Conservation (phyloP, 202 grass and related monocot species). For the Hordeum pubiflorum region DNA sequence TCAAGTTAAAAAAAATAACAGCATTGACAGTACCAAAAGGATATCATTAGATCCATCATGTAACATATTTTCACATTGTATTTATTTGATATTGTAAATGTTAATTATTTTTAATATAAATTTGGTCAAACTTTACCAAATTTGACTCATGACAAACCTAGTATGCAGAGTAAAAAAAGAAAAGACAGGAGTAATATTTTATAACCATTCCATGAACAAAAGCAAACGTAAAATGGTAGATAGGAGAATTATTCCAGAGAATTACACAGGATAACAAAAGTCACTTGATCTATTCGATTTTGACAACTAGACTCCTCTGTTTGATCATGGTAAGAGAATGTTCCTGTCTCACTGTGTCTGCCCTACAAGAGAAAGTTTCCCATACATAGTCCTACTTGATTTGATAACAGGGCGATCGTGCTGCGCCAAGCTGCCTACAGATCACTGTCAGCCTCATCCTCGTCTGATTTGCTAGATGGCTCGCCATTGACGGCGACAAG, state of each 20-base stretch:
- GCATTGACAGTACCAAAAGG: neutral
- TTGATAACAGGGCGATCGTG: neutral
- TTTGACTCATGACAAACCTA: neutral
- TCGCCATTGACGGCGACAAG: slow-evolving; percentile 87
- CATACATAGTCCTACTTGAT: slow-evolving; percentile 4
- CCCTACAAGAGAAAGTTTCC: neutral
- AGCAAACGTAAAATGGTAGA: neutral
- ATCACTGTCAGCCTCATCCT: slow-evolving; percentile 22
- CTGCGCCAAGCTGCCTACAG: slow-evolving; percentile 37
- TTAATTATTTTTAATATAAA: neutral
- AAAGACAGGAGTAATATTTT: neutral
- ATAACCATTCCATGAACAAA: neutral
- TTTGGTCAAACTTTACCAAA: neutral
- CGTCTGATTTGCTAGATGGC: slow-evolving; percentile 35
- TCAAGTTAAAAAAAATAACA: neutral
- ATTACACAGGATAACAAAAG: neutral
- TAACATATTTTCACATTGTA: too few species aligned
- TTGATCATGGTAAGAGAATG: neutral
- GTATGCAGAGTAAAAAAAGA: neutral
- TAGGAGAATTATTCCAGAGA: neutral
- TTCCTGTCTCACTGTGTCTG: neutral
- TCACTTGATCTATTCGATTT: neutral
- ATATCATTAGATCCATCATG: too few species aligned
- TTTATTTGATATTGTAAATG: neutral
- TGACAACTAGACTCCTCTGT: neutral